phyloP scores from a whole-genome alignment of 345 rosid species.

The Microcos paniculata region DNA sequence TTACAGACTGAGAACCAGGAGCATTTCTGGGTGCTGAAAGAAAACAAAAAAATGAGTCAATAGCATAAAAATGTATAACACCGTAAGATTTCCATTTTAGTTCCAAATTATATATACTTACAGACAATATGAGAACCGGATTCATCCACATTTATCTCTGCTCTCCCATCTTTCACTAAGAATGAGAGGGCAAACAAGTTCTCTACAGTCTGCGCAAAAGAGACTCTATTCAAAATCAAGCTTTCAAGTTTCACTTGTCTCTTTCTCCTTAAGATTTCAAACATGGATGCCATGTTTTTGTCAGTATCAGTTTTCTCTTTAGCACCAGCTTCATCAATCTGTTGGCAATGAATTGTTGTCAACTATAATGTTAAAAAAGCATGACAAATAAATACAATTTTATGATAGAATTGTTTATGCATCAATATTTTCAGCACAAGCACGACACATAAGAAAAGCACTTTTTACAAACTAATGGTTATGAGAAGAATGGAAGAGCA shows the following conservation, averaged over 20 bases:
- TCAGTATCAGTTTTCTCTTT: slow-evolving; percentile 87
- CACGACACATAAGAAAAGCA: too few species aligned
- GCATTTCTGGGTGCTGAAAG: slow-evolving; percentile 80
- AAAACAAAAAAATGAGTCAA: slow-evolving; percentile 9
- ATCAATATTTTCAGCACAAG: background rate
- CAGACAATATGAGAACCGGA: slow-evolving; percentile 72
- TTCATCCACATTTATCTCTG: slow-evolving; percentile 52
- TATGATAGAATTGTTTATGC: background rate
- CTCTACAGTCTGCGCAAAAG: slow-evolving; percentile 90
- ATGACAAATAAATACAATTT: background rate
- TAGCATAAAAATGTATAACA: background rate
- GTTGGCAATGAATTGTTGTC: slow-evolving; percentile 5
- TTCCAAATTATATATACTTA: slow-evolving; percentile 34
- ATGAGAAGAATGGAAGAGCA: background rate
- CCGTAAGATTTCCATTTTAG: background rate
- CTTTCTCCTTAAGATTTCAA: slow-evolving; percentile 55
- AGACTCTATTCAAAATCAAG: slow-evolving; percentile 67
- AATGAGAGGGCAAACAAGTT: slow-evolving; percentile 88
- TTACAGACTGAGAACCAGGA: slow-evolving; percentile 53
- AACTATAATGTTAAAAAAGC: background rate
- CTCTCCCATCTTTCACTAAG: slow-evolving; percentile 87
- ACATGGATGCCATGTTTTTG: slow-evolving; percentile 74
- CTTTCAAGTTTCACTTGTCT: slow-evolving; percentile 63
- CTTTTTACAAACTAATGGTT: too few species aligned
- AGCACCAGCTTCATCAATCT: slow-evolving; percentile 56